Evolutionary conservation across 2,329 filamentous ascomycete species (phyloP).

Genomic region (Fusarium mangiferae): DNA sequence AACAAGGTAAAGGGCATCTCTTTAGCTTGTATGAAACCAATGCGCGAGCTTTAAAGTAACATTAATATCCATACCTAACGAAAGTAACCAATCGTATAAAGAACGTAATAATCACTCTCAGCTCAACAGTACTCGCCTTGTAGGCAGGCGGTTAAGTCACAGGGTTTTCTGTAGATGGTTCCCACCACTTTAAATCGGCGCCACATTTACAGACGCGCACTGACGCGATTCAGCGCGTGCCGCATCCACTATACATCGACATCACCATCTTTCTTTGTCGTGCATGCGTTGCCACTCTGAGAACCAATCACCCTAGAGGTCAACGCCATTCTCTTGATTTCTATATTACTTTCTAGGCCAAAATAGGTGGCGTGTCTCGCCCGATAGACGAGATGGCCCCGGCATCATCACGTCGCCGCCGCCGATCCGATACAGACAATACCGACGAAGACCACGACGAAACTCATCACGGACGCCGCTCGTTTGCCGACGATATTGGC

Average conservation of each 20-base stretch:
- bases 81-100: neutral
- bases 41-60: neutral
- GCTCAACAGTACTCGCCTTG: neutral
- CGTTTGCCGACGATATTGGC: slow-evolving; percentile 38
- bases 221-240: slow-evolving; percentile 40
- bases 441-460: slow-evolving; percentile 48
- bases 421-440: slow-evolving; percentile 56
- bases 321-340: neutral
- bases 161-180: neutral
- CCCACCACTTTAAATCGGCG: slow-evolving; percentile 42
- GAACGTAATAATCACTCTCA: neutral
- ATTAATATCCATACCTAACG: neutral
- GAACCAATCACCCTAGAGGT: neutral
- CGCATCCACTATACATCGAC: slow-evolving; percentile 8
- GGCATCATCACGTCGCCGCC: slow-evolving; percentile 53
- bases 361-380: neutral
- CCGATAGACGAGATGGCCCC: slow-evolving; percentile 43
- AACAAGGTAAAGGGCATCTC: neutral
- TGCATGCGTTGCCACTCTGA: neutral
- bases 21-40: neutral
- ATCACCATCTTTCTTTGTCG: neutral
- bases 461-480: slow-evolving; percentile 33
- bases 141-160: neutral
- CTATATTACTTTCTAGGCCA: neutral
- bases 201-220: slow-evolving; percentile 34